These are phyloP conservation scores for Eremothecium sinecaudum DNA, from an alignment of 1,139 yeast species.

Conservation along the genomic window DNA sequence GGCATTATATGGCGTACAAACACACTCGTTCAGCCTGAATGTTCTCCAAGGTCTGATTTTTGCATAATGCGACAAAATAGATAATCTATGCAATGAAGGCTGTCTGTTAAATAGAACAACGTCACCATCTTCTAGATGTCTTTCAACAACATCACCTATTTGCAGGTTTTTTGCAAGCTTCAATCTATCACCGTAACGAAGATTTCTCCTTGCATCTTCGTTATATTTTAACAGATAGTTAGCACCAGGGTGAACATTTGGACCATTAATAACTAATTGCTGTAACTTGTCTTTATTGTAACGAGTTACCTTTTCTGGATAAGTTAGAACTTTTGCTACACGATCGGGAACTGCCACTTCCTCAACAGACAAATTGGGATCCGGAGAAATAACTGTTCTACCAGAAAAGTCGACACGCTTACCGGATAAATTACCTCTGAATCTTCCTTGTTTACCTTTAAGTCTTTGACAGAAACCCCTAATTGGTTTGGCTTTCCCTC, in stretches of 20 bases:
- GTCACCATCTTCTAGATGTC: conserved; percentile 96
- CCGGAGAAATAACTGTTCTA: conserved; percentile 97
- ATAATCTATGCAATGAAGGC: conserved; percentile 90
- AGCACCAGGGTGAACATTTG: conserved; percentile 91
- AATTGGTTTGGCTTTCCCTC: conserved; percentile 68
- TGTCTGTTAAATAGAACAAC: conserved; percentile 93
- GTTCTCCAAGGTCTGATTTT: conserved; percentile 98
- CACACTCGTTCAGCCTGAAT: conserved; percentile 94
- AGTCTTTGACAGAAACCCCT: conserved; percentile 95
- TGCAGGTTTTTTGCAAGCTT: conserved; percentile 68
- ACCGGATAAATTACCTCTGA: conserved; percentile 95
- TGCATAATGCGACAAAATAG: conserved; percentile 92
- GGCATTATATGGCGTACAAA: conserved; percentile 97
- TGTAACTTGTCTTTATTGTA: conserved; percentile 76
- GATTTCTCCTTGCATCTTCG: conserved; percentile 78
- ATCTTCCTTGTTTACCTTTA: conserved; percentile 98
- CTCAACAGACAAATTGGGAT: conserved; percentile 88
- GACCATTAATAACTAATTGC: conserved; percentile 69
- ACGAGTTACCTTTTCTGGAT: conserved; percentile 88
- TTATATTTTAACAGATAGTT: conserved; percentile 77
- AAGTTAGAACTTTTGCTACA: conserved; percentile 90
- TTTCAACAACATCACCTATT: conserved; percentile 92
- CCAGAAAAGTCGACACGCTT: conserved; percentile 98
- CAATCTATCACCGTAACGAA: conserved; percentile 78
- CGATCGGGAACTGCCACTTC: conserved; percentile 98